These are phyloP conservation scores for Pelargonium australe DNA, from an alignment of 441 rosid genomes.

Conservation along the genomic window DNA sequence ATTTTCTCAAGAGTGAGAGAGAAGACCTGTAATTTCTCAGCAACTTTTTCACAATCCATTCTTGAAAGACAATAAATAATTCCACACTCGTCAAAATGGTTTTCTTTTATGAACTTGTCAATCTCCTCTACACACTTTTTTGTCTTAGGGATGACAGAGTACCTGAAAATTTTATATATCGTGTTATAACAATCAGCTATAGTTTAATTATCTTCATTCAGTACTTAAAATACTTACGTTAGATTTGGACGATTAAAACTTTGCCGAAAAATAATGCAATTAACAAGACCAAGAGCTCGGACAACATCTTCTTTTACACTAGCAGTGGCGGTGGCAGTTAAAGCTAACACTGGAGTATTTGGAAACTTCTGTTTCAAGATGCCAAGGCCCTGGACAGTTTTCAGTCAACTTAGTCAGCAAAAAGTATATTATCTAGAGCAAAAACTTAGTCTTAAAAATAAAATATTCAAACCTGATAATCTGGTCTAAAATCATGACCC, in stretches of 20 bases:
- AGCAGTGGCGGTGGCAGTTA: slow-evolving; percentile 97
- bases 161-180: slow-evolving; percentile 51
- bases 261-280: slow-evolving; percentile 90
- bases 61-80: slow-evolving; percentile 95
- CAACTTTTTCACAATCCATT: slow-evolving; percentile 94
- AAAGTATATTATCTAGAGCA: slow-evolving; percentile 9
- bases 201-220: slow-evolving; percentile 18
- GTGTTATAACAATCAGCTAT: slow-evolving; percentile 19
- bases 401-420: slow-evolving; percentile 20
- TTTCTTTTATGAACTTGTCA: slow-evolving; percentile 72
- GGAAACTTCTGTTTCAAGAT: slow-evolving; percentile 85
- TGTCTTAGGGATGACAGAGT: slow-evolving; percentile 72
- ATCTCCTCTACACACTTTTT: slow-evolving; percentile 88
- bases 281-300: slow-evolving; percentile 90
- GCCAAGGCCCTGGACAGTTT: slow-evolving; percentile 71
- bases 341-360: slow-evolving; percentile 81
- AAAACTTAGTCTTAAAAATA: not conserved
- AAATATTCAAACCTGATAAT: slow-evolving; percentile 69
- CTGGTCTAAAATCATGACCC: slow-evolving; percentile 99
- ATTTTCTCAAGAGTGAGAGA: not conserved
- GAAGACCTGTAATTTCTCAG: slow-evolving; percentile 74
- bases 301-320: slow-evolving; percentile 98
- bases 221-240: slow-evolving; percentile 37
- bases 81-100: slow-evolving; percentile 92
- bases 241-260: slow-evolving; percentile 93